Percentiles rank a stretch among this genome's conserved stretches.
Evolutionary conservation across 192 early-diverging fungal species (phyloP).

Genomic region (Backusella mclennaniae): DNA sequence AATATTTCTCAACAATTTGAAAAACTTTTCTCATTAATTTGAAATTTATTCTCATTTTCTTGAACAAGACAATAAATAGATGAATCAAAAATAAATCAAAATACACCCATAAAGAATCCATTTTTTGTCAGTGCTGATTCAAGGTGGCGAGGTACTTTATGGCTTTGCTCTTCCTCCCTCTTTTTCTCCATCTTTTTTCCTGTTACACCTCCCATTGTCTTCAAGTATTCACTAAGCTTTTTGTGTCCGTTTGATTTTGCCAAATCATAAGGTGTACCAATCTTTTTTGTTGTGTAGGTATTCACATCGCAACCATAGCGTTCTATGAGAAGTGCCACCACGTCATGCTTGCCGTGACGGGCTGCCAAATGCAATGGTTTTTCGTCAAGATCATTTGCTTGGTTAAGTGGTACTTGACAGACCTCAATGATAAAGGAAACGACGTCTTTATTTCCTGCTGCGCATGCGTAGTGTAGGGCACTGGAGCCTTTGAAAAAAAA

Average conservation of each 20-base stretch:
- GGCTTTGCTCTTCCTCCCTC: slow-evolving; percentile 23
- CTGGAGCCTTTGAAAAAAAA: slow-evolving; percentile 18
- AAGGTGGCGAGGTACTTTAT: slow-evolving; percentile 26
- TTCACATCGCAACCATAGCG: slow-evolving; percentile 25
- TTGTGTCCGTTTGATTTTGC: slow-evolving; percentile 26
- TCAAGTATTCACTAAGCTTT: slow-evolving; percentile 23
- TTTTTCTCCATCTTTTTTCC: slow-evolving; percentile 30
- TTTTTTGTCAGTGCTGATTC: slow-evolving; percentile 20
- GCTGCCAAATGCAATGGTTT: slow-evolving; percentile 32
- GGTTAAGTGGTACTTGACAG: slow-evolving; percentile 17
- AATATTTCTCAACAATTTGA: too few species aligned
- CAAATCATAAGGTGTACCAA: slow-evolving; percentile 26
- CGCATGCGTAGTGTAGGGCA: slow-evolving; percentile 30
- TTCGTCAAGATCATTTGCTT: slow-evolving; percentile 24
- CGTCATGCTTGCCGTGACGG: slow-evolving; percentile 22
- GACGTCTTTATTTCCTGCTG: slow-evolving; percentile 19
- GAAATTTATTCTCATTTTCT: too few species aligned
- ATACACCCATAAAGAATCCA: slow-evolving; percentile 15
- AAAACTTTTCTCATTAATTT: too few species aligned
- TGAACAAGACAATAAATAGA: not conserved
- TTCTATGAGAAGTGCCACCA: slow-evolving; percentile 18
- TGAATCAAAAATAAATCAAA: not conserved
- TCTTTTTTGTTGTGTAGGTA: slow-evolving; percentile 22
- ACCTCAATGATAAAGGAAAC: slow-evolving; percentile 19
- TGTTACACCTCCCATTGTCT: slow-evolving; percentile 16